These are phyloP conservation scores for Plasmodium malariae DNA, from an alignment of 169 alveolate species.

Conservation along the genomic window DNA sequence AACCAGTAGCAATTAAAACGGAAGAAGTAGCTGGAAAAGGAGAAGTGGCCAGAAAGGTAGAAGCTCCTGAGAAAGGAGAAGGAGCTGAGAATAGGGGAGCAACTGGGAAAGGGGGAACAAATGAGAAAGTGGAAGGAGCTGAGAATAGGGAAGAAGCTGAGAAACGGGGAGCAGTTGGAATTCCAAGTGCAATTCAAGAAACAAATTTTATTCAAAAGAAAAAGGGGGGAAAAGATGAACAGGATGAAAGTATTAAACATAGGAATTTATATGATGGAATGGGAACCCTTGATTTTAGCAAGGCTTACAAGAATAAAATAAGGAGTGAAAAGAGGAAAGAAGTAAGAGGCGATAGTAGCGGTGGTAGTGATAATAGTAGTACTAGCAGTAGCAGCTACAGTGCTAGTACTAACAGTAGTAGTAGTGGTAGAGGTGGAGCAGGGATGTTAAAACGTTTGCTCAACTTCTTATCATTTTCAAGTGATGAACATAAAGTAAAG, in stretches of 20 bases:
- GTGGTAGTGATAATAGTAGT: neutral
- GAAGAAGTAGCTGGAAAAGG: too few relatives aligned
- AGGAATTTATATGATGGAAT: conserved; percentile 20
- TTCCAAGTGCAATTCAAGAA: too few relatives aligned
- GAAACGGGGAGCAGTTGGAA: too few relatives aligned
- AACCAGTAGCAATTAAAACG: neutral
- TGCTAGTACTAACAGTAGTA: neutral
- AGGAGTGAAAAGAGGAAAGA: neutral
- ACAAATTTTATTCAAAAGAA: conserved; percentile 9
- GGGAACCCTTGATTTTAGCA: conserved; percentile 54
- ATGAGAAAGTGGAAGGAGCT: too few relatives aligned
- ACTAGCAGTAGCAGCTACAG: neutral
- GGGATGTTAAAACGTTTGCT: neutral
- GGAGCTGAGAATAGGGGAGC: too few relatives aligned
- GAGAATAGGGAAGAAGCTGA: too few relatives aligned
- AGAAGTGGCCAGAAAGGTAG: too few relatives aligned
- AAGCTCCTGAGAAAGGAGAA: too few relatives aligned
- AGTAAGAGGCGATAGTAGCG: neutral
- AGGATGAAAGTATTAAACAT: neutral
- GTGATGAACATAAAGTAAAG: neutral
- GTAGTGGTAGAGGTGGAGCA: neutral
- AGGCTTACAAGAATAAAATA: neutral
- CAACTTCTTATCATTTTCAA: neutral
- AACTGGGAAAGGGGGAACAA: too few relatives aligned
- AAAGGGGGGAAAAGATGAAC: neutral